A percentile compares a stretch with the other conserved stretches of the same genome.
Evolutionary conservation across 2,329 filamentous ascomycete genomes (phyloP).

Genomic region (Colletotrichum echinochloae): DNA sequence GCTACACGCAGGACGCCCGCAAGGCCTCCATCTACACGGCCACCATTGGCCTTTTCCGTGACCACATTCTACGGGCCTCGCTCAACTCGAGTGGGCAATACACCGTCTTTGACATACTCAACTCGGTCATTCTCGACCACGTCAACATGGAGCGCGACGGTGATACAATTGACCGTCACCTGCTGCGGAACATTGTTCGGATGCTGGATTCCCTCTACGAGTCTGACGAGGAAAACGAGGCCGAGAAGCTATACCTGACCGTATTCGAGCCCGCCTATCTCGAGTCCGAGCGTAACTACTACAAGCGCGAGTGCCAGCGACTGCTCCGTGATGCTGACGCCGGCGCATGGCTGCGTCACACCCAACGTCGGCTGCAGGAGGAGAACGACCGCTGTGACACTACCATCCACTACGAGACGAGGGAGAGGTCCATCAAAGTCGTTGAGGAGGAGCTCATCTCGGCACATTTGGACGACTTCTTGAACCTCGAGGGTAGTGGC

Average conservation of each 20-base stretch:
- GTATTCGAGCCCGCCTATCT: constrained; percentile 86
- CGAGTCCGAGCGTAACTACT: constrained; percentile 77
- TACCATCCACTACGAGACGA: constrained; percentile 79
- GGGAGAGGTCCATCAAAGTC: constrained; percentile 78
- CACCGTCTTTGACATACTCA: constrained; percentile 79
- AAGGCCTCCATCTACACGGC: constrained; percentile 84
- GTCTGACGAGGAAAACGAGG: constrained; percentile 79
- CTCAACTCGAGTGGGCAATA: constrained; percentile 59
- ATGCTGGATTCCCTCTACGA: constrained; percentile 94
- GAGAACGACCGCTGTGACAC: constrained; percentile 87
- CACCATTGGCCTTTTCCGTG: constrained; percentile 88
- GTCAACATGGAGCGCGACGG: constrained; percentile 93
- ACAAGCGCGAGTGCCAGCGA: constrained; percentile 78
- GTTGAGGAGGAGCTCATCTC: constrained; percentile 85
- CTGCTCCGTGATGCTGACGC: constrained; percentile 84
- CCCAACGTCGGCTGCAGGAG: constrained; percentile 79
- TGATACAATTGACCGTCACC: constrained; percentile 84
- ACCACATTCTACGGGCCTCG: constrained; percentile 79
- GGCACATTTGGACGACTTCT: constrained; percentile 81
- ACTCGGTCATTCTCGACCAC: constrained; percentile 87
- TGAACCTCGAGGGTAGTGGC: constrained; percentile 86
- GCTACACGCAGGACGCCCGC: constrained; percentile 77
- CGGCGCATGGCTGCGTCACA: constrained; percentile 82
- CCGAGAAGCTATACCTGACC: constrained; percentile 84
- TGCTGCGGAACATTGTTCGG: constrained; percentile 85